Conservation (phyloP, 768 basidiomycete species). For the Trametes cinnabarina region DNA sequence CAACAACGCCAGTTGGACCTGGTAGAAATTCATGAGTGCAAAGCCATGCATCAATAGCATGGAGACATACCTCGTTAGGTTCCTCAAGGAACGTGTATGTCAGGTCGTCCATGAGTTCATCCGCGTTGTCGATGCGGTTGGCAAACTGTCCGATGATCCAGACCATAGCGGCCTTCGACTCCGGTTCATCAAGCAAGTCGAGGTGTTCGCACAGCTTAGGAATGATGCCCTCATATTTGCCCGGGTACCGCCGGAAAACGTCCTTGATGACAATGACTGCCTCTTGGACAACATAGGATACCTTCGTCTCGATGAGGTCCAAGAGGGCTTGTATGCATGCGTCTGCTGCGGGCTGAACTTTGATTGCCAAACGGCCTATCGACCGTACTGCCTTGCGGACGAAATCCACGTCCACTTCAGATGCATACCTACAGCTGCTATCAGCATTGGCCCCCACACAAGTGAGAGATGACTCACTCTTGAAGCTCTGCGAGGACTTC, state of each 20-base stretch:
- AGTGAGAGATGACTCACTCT: constrained; percentile 55
- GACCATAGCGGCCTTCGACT: constrained; percentile 95
- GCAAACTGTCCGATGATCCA: constrained; percentile 99
- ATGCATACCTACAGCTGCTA: constrained; percentile 73
- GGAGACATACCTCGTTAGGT: constrained; percentile 72
- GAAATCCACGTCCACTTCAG: constrained; percentile 97
- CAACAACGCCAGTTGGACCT: constrained; percentile 95
- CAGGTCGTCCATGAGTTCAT: constrained; percentile 92
- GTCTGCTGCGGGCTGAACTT: constrained; percentile 87
- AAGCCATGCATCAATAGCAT: background rate
- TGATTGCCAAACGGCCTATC: constrained; percentile 97
- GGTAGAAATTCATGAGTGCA: background rate
- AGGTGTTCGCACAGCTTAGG: constrained; percentile 90
- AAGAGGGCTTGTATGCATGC: constrained; percentile 86
- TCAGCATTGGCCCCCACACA: background rate
- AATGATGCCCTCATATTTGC: constrained; percentile 94
- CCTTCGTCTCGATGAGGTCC: constrained; percentile 86
- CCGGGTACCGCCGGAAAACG: constrained; percentile 95
- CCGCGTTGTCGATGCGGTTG: constrained; percentile 91
- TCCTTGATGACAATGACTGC: constrained; percentile 97
- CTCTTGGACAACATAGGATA: constrained; percentile 96
- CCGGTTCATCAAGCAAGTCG: constrained; percentile 90
- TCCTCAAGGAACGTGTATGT: constrained; percentile 89
- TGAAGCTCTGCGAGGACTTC: constrained; percentile 94
- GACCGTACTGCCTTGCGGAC: constrained; percentile 97